A percentile compares a stretch with the other conserved stretches of the same genome.
These are phyloP conservation scores for Podospora pseudopauciseta DNA, from an alignment of 495 filamentous ascomycete species.

Conservation along the genomic window DNA sequence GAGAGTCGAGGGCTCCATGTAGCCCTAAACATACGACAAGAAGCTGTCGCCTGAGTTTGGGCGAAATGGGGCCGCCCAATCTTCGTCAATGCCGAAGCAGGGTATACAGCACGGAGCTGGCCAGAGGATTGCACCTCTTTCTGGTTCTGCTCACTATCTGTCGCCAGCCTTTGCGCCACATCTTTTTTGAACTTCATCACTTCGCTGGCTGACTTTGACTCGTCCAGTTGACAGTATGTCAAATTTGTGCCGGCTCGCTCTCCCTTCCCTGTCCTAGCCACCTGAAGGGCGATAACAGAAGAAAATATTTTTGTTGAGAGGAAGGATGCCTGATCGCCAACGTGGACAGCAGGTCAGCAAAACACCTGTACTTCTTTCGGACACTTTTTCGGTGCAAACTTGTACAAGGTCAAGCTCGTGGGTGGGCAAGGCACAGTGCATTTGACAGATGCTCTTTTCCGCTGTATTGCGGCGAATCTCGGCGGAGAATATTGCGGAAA, in stretches of 20 bases:
- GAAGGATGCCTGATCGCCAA: constrained; percentile 12
- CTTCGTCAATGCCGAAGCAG: neutral
- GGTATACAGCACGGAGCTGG: constrained; percentile 1
- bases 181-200: constrained; percentile 31
- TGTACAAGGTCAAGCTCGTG: constrained; percentile 33
- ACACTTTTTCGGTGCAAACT: constrained; percentile 34
- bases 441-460: constrained; percentile 39
- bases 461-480: constrained; percentile 30
- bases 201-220: neutral
- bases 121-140: constrained; percentile 24
- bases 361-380: constrained; percentile 30
- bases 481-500: constrained; percentile 25
- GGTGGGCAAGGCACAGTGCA: constrained; percentile 33
- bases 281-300: neutral
- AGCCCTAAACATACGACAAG: constrained; percentile 17
- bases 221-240: neutral
- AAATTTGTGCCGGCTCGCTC: neutral
- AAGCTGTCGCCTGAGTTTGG: constrained; percentile 4
- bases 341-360: constrained; percentile 11
- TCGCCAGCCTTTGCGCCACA: constrained; percentile 31
- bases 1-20: constrained; percentile 34
- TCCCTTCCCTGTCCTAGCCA: neutral
- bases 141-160: constrained; percentile 21
- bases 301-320: neutral
- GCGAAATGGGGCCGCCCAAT: neutral